Conservation (phyloP, 2,329 filamentous ascomycete genomes). For the Pyricularia pennisetigena region DNA sequence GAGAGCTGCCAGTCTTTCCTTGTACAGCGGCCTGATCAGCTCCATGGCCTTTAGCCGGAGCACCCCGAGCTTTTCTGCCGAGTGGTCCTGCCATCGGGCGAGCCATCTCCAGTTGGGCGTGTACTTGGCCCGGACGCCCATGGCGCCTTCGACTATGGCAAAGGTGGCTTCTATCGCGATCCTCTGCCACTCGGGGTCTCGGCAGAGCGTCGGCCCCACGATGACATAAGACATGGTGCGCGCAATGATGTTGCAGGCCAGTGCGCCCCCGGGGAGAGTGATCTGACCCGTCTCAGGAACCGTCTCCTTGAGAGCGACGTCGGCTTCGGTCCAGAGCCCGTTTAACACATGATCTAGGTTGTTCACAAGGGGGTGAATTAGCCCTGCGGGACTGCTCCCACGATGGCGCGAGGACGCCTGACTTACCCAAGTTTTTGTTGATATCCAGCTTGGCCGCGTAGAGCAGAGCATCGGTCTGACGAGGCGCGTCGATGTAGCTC, state of each 20-base stretch:
- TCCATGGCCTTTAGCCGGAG: background rate
- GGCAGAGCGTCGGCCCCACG: background rate
- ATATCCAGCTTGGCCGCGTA: background rate
- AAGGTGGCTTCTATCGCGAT: background rate
- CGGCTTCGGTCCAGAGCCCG: background rate
- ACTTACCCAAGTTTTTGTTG: background rate
- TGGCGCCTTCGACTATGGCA: background rate
- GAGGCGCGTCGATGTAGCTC: background rate
- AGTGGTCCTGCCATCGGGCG: background rate
- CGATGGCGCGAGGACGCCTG: background rate
- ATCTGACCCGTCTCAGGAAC: background rate
- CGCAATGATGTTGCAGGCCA: background rate
- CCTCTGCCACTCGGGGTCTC: background rate
- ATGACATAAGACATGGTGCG: background rate
- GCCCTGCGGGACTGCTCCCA: background rate
- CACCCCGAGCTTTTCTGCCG: background rate
- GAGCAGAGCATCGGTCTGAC: background rate
- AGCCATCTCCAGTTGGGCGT: background rate
- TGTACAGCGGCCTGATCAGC: background rate
- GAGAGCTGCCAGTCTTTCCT: background rate
- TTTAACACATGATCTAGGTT: background rate
- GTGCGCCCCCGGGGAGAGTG: background rate
- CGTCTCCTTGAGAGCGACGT: background rate
- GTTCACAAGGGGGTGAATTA: no score
- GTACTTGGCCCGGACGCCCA: background rate